Percentiles rank a stretch among this genome's conserved stretches.
These are phyloP conservation scores for Saccharomyces hybrid DNA, from an alignment of 1,139 yeast genomes.

Conservation along the genomic window DNA sequence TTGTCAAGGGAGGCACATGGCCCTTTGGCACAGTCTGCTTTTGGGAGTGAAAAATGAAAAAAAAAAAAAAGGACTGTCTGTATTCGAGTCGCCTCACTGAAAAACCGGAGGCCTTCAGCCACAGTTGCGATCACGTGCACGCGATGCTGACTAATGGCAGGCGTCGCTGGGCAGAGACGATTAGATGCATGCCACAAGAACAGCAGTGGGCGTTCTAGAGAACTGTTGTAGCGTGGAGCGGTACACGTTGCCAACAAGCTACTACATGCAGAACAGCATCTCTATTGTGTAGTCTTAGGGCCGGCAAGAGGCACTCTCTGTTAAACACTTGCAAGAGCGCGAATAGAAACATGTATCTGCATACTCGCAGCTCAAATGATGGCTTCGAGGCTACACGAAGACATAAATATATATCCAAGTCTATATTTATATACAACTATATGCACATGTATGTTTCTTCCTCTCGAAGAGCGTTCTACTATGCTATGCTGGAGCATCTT, in stretches of 20 bases:
- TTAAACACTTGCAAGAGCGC: too few relatives aligned
- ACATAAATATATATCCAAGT: too few relatives aligned
- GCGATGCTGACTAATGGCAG: background rate
- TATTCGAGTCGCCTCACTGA: background rate
- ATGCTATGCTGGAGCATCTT: background rate
- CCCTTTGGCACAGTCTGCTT: background rate
- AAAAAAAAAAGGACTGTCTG: background rate
- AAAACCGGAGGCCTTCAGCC: background rate
- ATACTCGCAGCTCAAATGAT: too few relatives aligned
- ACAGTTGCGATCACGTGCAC: background rate
- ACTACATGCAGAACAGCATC: background rate
- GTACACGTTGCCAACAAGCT: background rate
- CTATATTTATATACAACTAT: background rate
- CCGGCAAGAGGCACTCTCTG: too few relatives aligned
- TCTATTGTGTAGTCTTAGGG: too few relatives aligned
- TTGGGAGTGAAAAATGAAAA: background rate
- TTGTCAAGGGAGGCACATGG: background rate
- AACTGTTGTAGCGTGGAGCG: background rate
- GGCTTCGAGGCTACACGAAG: too few relatives aligned
- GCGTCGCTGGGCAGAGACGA: background rate
- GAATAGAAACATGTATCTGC: too few relatives aligned
- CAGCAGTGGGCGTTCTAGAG: background rate
- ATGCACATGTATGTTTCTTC: background rate
- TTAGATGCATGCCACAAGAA: background rate
- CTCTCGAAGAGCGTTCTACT: background rate